phyloP scores from a whole-genome alignment of 2,329 filamentous ascomycete species.

The Ploettnerulaceae sp. region DNA sequence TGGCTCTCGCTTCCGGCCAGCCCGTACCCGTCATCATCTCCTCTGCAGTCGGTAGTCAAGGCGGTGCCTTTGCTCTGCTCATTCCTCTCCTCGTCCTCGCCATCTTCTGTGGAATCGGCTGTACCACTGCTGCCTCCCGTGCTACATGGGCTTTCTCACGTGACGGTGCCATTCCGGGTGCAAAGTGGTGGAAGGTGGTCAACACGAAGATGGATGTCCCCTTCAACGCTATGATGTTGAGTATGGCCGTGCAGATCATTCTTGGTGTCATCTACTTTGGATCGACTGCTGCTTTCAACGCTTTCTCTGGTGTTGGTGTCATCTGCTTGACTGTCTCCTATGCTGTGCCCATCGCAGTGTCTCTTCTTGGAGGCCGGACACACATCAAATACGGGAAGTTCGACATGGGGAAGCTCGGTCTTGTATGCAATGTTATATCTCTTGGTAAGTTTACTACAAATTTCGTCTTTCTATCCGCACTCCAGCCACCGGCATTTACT shows the following conservation, averaged over 20 bases:
- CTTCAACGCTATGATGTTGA: constrained; percentile 68
- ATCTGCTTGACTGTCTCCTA: constrained; percentile 67
- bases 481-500: too few relatives aligned
- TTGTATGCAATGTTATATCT: constrained; percentile 50
- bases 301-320: constrained; percentile 65
- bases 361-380: constrained; percentile 53
- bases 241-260: constrained; percentile 58
- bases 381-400: constrained; percentile 48
- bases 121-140: constrained; percentile 63
- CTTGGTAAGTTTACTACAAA: constrained; percentile 5
- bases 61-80: constrained; percentile 57
- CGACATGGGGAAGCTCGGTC: constrained; percentile 57
- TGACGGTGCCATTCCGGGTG: constrained; percentile 64
- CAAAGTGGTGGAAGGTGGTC: constrained; percentile 55
- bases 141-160: constrained; percentile 67
- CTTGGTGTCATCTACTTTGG: constrained; percentile 67
- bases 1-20: constrained; percentile 51
- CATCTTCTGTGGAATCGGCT: constrained; percentile 63
- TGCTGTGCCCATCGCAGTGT: constrained; percentile 61
- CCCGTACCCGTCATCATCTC: constrained; percentile 60
- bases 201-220: constrained; percentile 60
- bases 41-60: constrained; percentile 40
- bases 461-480: too few relatives aligned
- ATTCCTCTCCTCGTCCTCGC: constrained; percentile 62
- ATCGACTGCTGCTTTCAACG: constrained; percentile 64